Evolutionary conservation across 2,329 filamentous ascomycete species (phyloP).

Genomic region (Claviceps sp.): DNA sequence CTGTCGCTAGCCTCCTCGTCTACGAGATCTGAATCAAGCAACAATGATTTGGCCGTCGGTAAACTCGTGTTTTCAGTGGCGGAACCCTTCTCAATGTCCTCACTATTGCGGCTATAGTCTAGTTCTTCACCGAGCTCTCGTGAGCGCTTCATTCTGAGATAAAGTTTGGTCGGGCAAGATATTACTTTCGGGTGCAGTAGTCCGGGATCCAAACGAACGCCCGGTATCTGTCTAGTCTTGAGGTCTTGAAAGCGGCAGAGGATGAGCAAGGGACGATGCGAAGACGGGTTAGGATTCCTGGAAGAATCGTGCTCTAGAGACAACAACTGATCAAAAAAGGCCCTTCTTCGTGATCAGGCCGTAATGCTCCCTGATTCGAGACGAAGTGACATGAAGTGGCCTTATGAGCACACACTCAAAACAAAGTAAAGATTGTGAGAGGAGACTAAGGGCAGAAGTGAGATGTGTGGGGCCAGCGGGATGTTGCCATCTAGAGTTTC

Average conservation of each 20-base stretch:
- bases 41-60: slow-evolving; percentile 39
- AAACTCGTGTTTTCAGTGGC: slow-evolving; percentile 7
- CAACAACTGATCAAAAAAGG: neutral
- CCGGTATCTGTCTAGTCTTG: neutral
- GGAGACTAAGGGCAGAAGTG: neutral
- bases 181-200: slow-evolving; percentile 6
- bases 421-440: neutral
- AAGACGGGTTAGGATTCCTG: no score
- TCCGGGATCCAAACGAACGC: neutral
- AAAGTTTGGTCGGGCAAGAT: slow-evolving; percentile 2
- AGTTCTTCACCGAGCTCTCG: slow-evolving; percentile 40
- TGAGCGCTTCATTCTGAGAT: slow-evolving; percentile 45
- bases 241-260: neutral
- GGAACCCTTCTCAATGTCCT: slow-evolving; percentile 6
- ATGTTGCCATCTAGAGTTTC: neutral
- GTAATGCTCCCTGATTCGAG: neutral
- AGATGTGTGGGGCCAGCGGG: neutral
- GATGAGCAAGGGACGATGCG: neutral
- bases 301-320: neutral
- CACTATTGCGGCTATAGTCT: slow-evolving; percentile 15
- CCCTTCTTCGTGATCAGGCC: neutral
- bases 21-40: slow-evolving; percentile 37
- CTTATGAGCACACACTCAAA: neutral
- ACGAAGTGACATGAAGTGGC: neutral
- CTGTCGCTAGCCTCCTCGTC: slow-evolving; percentile 21